Base-by-base conservation (phyloP, 2,329 filamentous ascomycete species). In the Xylariaceae sp. region DNA sequence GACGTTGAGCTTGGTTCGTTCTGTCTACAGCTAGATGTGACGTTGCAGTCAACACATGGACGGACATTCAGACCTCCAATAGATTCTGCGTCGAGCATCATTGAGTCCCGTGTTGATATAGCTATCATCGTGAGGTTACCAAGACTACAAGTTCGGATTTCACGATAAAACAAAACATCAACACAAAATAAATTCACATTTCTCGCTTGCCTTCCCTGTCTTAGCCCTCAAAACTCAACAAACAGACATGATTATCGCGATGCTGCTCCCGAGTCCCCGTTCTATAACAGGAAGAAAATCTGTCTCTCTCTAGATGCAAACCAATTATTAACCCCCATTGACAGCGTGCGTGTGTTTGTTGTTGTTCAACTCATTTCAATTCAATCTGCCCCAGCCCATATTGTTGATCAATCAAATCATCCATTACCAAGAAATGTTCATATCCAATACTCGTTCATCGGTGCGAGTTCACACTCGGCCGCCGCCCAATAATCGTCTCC, bases 401-500 rank as follows among this genome's bases (percentile, higher is more conserved):
- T 51, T n/a, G n/a, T n/a, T n/a, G n/a, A n/a, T 55, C 17, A 18
- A 18, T 17, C 17, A 17, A 58, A 44, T 55, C 45, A 54, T 58
- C 48, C 59, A 30, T 57, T 45, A 57, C 37, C 42, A 13, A 54
- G 52, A 57, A 39, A 18, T 18, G 17, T 18, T 61, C 56, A 53
- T 63, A 23, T 23, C 39, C 17, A 35, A 55, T 53, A 47, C 44
- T 61, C 15, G 42, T 30, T 60, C 60, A 70, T 55, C 66, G 65
- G 30, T 64, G 69, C 34, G 69, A 60, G 15, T 67, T 71, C 49
- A 68, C 66, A 30, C 68, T 70, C 13, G 66, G 68, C 48, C 69
- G 62, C 47, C 69, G 60, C 7, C 69, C 69, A 63, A 70, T 68
- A 18, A 71, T 58, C 1, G 64, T 64, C 61, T 72, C 69, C 50